Percentiles rank a stretch among this genome's conserved stretches.
These are phyloP conservation scores for Dothistroma pini DNA, from an alignment of 2,329 filamentous ascomycete species.

Conservation along the genomic window DNA sequence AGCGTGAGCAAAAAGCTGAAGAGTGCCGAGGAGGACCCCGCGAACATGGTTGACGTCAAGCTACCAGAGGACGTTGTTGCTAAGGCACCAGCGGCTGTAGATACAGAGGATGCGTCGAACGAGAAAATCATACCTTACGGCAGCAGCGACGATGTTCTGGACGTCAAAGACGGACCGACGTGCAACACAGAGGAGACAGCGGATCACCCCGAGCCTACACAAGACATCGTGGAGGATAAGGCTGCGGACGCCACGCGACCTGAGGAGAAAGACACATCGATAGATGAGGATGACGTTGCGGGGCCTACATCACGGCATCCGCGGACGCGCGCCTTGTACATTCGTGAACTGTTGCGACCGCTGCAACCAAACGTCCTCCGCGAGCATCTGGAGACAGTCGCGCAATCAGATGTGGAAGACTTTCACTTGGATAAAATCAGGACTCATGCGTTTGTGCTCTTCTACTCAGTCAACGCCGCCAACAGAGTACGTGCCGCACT, in stretches of 20 bases:
- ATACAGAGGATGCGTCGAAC: conserved; percentile 15
- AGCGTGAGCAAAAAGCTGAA: conserved; percentile 45
- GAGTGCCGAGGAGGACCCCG: conserved; percentile 35
- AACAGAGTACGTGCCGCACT: conserved; percentile 70
- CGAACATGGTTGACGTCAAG: conserved; percentile 24
- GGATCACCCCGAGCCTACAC: not conserved
- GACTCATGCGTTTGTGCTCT: conserved; percentile 80
- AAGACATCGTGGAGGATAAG: not conserved
- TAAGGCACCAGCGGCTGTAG: conserved; percentile 25
- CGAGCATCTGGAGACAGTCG: conserved; percentile 66
- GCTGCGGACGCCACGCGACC: conserved; percentile 1
- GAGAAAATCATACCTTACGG: conserved; percentile 23
- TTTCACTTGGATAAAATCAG: conserved; percentile 83
- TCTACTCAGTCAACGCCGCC: conserved; percentile 66
- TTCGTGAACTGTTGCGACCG: conserved; percentile 85
- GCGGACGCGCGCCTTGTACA: conserved; percentile 70
- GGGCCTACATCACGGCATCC: conserved; percentile 39
- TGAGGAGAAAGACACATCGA: not conserved
- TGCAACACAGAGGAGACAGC: conserved; percentile 3
- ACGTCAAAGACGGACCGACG: conserved; percentile 15
- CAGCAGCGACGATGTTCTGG: conserved; percentile 32
- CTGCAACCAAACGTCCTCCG: conserved; percentile 66
- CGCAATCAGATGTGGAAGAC: conserved; percentile 56
- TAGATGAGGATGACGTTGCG: conserved; percentile 4
- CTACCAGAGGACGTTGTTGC: conserved; percentile 21